A percentile compares a stretch with the other conserved stretches of the same genome.
phyloP scores from a whole-genome alignment of 2,329 filamentous ascomycete species.

The Chaetothyriales sp. region DNA sequence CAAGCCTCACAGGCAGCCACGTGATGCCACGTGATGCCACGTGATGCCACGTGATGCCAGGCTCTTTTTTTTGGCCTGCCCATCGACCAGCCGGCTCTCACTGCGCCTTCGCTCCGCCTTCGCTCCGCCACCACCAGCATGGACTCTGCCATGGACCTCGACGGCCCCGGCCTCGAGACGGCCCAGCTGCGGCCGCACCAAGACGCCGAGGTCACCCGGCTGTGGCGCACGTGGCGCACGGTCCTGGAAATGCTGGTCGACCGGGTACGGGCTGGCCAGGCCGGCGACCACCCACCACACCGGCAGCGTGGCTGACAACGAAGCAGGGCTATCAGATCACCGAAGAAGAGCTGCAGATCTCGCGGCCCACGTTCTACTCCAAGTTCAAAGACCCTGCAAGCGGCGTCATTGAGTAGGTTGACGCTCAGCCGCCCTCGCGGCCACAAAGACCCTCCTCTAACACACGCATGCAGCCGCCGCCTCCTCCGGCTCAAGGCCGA shows the following conservation, averaged over 20 bases:
- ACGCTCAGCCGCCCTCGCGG: no score
- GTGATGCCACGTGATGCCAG: no score
- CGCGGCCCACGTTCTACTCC: slow-evolving; percentile 64
- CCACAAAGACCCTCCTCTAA: neutral
- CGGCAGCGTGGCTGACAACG: slow-evolving; percentile 15
- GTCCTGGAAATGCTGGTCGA: slow-evolving; percentile 91
- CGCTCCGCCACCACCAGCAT: neutral
- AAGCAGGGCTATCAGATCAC: slow-evolving; percentile 79
- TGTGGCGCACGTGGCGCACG: slow-evolving; percentile 91
- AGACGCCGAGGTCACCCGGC: slow-evolving; percentile 36
- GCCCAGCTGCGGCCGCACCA: neutral
- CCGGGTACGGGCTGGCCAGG: slow-evolving; percentile 48
- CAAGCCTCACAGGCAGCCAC: neutral
- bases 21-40: no score
- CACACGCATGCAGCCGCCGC: slow-evolving; percentile 51
- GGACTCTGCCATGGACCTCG: neutral
- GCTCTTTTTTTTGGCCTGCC: neutral
- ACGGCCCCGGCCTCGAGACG: neutral
- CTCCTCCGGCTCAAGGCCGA: slow-evolving; percentile 80
- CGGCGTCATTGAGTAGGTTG: slow-evolving; percentile 15
- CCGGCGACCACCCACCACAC: slow-evolving; percentile 1
- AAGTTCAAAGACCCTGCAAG: slow-evolving; percentile 55
- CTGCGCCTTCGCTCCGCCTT: no score
- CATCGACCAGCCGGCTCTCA: no score
- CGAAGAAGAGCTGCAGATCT: slow-evolving; percentile 76